Conservation (phyloP, 2,329 filamentous ascomycete species). For the Capronia epimyces region DNA sequence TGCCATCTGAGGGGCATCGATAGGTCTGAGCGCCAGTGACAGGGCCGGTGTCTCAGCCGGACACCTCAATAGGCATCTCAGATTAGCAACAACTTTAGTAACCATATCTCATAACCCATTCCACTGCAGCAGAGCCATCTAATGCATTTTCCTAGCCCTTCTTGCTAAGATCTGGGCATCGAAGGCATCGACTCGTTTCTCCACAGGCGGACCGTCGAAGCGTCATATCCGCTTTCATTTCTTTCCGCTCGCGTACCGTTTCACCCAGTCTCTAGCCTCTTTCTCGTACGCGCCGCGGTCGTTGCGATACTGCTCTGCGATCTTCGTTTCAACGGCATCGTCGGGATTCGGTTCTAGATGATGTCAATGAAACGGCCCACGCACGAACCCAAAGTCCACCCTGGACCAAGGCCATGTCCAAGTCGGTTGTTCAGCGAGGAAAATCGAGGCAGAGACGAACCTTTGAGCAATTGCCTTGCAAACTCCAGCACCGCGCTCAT, state of each 20-base stretch:
- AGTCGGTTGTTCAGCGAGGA: not conserved
- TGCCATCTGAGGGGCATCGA: too few species aligned
- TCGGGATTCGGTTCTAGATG: constrained; percentile 71
- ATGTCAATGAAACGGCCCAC: too few species aligned
- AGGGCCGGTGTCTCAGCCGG: too few species aligned
- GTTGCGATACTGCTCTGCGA: constrained; percentile 75
- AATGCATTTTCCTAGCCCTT: too few species aligned
- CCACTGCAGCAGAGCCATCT: too few species aligned
- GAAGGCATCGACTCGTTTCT: too few species aligned
- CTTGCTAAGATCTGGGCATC: too few species aligned
- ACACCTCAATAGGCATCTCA: too few species aligned
- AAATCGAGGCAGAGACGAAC: constrained; percentile 11
- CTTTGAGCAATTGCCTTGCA: constrained; percentile 61
- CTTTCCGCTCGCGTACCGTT: constrained; percentile 59
- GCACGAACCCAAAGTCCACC: not conserved
- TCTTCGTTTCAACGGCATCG: constrained; percentile 79
- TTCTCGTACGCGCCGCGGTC: constrained; percentile 66
- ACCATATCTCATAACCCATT: too few species aligned
- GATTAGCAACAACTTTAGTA: too few species aligned
- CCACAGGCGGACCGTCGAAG: not conserved
- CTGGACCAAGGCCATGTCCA: not conserved
- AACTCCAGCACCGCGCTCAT: constrained; percentile 71
- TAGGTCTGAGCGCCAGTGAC: too few species aligned
- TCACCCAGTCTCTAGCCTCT: constrained; percentile 67
- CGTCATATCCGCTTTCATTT: constrained; percentile 17